Base-by-base conservation (phyloP, 345 rosid genomes). In the Brassica rapa region DNA sequence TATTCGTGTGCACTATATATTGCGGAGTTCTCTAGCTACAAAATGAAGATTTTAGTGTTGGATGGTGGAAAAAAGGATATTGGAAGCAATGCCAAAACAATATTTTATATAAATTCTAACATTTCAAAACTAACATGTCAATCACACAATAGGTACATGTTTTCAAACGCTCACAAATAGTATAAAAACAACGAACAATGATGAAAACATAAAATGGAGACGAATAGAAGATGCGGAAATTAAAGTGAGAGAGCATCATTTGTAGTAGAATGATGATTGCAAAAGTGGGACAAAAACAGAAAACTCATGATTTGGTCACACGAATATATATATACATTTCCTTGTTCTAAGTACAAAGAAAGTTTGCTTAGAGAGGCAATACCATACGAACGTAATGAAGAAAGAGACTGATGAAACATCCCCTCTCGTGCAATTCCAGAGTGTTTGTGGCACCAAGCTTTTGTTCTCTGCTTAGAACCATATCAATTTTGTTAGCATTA, bases 271-370 rank as follows among this genome's bases (percentile, higher is more conserved):
- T 79, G 78, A 79, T 79, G 70, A 79, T 73, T 68, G 74, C 70
- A 68, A 68, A 79, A 74, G 78, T 73, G 78, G 75, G 82, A 66
- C 74, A 73, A 79, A 56, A 68, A 66, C 78, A 68, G 74, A 73
- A 73, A 61, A 61, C 2, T 68, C 78, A 79, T 79, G 82, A 79
- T 74, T 74, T 61, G 82, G 82, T 73, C 74, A 68, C 70, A 62
- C 29, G 60, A 73, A 79, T 62, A 24, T 63, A 53, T 68, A 68
- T 59, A 59, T 5, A 37, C 55, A 56, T 57, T 79, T 79, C 46
- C 82, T 73, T 73, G 70, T 46, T 67, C 69, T 7, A 79, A 73
- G 74, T 73, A 68, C 64, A 24, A 41, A 41, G 6, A 35, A 61
- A 37, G 39, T 51, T 69, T 70, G 64, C 69, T 69, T 70, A 46